Evolutionary conservation across 768 basidiomycete genomes (phyloP).

Genomic region (Phallus indusiatus): DNA sequence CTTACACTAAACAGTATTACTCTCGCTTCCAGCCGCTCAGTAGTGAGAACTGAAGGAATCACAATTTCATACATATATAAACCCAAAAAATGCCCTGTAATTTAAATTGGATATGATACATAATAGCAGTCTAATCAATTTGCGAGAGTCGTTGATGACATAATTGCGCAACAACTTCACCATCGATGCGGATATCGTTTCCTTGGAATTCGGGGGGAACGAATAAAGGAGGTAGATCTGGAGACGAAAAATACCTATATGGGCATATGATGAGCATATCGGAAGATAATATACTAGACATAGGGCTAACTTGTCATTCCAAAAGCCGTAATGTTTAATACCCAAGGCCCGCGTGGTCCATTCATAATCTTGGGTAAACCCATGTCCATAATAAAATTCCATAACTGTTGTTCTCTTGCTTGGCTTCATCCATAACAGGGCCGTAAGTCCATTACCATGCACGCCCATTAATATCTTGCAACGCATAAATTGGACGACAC

Average conservation of each 20-base stretch:
- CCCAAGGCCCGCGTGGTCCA: slow-evolving; percentile 74
- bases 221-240: slow-evolving; percentile 52
- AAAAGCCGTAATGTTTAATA: slow-evolving; percentile 79
- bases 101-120: background rate
- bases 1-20: slow-evolving; percentile 78
- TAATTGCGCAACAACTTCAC: slow-evolving; percentile 51
- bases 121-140: background rate
- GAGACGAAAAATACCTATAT: slow-evolving; percentile 63
- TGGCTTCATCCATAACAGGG: slow-evolving; percentile 89
- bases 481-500: background rate
- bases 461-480: slow-evolving; percentile 90
- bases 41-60: background rate
- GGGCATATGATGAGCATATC: background rate
- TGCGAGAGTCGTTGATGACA: slow-evolving; percentile 45
- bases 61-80: background rate
- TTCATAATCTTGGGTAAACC: slow-evolving; percentile 83
- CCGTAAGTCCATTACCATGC: slow-evolving; percentile 85
- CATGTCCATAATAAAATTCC: slow-evolving; percentile 81
- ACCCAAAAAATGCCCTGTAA: background rate
- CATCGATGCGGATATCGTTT: slow-evolving; percentile 78
- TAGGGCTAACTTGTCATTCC: slow-evolving; percentile 52
- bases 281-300: background rate
- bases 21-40: slow-evolving; percentile 67
- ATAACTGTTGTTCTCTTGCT: slow-evolving; percentile 76
- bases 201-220: slow-evolving; percentile 87